Percentiles rank a stretch among this genome's conserved stretches.
Conservation (phyloP, 495 filamentous ascomycete genomes). For the Talaromyces trachyspermus region DNA sequence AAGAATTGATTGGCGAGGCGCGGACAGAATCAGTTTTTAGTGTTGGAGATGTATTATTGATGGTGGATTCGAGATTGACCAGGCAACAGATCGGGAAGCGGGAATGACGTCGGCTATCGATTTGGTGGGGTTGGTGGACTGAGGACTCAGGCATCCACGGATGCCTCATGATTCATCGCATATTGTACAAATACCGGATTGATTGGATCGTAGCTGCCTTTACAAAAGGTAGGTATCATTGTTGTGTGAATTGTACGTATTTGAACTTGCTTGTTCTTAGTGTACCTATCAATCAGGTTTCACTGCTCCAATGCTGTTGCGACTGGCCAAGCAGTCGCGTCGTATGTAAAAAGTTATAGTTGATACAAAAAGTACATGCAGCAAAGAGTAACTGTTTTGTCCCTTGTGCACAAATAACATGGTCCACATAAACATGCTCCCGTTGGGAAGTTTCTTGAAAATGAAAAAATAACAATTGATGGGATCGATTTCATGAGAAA, state of each 20-base stretch:
- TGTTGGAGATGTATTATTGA: neutral
- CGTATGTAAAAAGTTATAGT: conserved; percentile 16
- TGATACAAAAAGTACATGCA: conserved; percentile 9
- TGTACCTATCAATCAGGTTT: neutral
- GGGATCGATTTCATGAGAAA: too few relatives aligned
- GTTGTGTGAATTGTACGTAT: neutral
- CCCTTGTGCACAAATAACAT: neutral
- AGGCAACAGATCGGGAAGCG: conserved; percentile 5
- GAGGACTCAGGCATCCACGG: conserved; percentile 14
- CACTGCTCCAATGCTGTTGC: too few relatives aligned
- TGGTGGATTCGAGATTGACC: conserved; percentile 3
- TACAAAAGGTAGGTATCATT: too few relatives aligned
- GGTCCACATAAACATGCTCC: conserved; percentile 3
- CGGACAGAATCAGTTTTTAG: neutral
- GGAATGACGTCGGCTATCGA: conserved; percentile 7
- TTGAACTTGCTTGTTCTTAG: neutral
- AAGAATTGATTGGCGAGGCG: neutral
- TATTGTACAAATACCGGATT: too few relatives aligned
- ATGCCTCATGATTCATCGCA: too few relatives aligned
- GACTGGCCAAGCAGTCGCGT: neutral
- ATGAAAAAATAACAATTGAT: too few relatives aligned
- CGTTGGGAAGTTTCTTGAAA: neutral
- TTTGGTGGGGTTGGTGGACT: conserved; percentile 12
- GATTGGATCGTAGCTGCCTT: too few relatives aligned
- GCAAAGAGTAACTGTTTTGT: neutral